Evolutionary conservation across 345 rosid species (phyloP), one percentile per base, ranked within the genome.

Genomic region (Populus tremula): DNA sequence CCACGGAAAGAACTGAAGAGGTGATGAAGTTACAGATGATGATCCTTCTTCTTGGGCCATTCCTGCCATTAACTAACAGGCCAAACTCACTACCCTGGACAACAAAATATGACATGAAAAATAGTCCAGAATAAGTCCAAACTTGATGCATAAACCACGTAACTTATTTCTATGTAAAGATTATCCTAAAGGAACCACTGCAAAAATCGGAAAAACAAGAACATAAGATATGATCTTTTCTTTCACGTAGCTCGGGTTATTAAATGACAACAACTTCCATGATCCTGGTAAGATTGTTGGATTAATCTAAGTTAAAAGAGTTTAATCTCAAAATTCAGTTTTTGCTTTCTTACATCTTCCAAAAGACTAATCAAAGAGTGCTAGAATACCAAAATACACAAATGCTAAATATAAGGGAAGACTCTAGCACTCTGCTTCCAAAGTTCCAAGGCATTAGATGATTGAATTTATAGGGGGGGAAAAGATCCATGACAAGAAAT

Each of bases 1-100:
- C 90, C 85, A 77, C 38, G 91, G 84, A 79, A 88, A 83, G 81
- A 86, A 82, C 74, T 87, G 90, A 76, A 86, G 84, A 2, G 90
- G 90, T 6, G 92, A 74, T 67, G 94, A 86, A 65, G 89, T 79
- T 33, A 85, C 82, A 13, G 90, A 82, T 35, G 91, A 85, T 73
- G 91, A 81, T 77, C 92, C 91, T 31, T 86, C 88, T 25, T 87
- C 90, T 53, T 84, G 92, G 82, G 81, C 82, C 90, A 87, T 85
- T 80, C 85, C 85, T 79, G 79, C 86, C 83, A 82, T 82, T 74
- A 70, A 79, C 70, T 49, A 6, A 38, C 5, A 76, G 5, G 71
- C 47, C 43, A 70, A 78, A 67, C 77, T 63, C 49, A 63, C 20
- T 6, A 33, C 50, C 77, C 71, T 43, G 74, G 56, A 73, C 72